A percentile compares a stretch with the other conserved stretches of the same genome.
phyloP scores from a whole-genome alignment of 2,329 filamentous ascomycete species.

The Aspergillus aculeatus region DNA sequence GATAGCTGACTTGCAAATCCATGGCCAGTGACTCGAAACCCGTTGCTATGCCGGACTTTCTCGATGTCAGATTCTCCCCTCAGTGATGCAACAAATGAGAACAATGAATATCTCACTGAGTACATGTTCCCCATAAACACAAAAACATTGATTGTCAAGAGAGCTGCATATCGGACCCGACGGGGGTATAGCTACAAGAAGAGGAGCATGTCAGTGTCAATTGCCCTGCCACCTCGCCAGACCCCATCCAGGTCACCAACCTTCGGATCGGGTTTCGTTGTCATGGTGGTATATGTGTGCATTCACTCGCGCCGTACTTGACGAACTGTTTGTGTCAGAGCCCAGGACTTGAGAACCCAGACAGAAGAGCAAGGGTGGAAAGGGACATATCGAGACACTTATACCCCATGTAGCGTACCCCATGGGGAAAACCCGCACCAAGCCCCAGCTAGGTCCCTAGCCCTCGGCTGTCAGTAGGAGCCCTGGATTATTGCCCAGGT shows the following conservation, averaged over 20 bases:
- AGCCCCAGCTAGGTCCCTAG: background rate
- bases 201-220: background rate
- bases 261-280: constrained; percentile 20
- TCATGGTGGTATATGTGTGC: background rate
- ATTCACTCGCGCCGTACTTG: background rate
- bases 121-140: constrained; percentile 34
- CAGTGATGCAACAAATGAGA: background rate
- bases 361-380: background rate
- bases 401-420: background rate
- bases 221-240: too few relatives aligned
- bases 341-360: too few relatives aligned
- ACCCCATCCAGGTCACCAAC: constrained; percentile 8
- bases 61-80: constrained; percentile 1
- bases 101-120: constrained; percentile 13
- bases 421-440: background rate
- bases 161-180: constrained; percentile 25
- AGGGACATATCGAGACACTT: background rate
- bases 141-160: constrained; percentile 28
- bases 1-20: constrained; percentile 20
- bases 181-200: constrained; percentile 20
- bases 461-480: background rate
- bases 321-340: background rate
- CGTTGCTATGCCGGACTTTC: constrained; percentile 25
- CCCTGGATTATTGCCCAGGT: background rate
- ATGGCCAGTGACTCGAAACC: constrained; percentile 24